Evolutionary conservation across 768 basidiomycete species (phyloP).

Genomic region (Cystobasidium ongulense): DNA sequence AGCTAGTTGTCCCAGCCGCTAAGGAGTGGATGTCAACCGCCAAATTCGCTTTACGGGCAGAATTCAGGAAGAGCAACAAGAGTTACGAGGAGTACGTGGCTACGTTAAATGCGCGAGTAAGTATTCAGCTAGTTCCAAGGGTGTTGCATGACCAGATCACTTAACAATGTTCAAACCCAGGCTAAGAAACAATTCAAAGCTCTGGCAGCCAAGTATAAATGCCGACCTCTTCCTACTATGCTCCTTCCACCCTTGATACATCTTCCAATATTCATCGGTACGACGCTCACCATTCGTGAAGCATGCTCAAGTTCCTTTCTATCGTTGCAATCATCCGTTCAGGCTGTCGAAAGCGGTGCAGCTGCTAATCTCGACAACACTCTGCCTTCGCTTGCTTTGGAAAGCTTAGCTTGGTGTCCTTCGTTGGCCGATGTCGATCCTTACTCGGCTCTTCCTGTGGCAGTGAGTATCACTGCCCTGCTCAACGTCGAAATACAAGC

Average conservation of each 20-base stretch:
- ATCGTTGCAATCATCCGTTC: constrained; percentile 11
- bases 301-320: constrained; percentile 34
- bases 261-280: constrained; percentile 45
- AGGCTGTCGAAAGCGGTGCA: background rate
- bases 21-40: constrained; percentile 39
- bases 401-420: constrained; percentile 40
- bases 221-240: constrained; percentile 44
- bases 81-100: constrained; percentile 44
- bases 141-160: too few relatives aligned
- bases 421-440: constrained; percentile 44
- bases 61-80: constrained; percentile 42
- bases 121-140: constrained; percentile 22
- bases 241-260: constrained; percentile 44
- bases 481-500: constrained; percentile 45
- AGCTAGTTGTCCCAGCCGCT: constrained; percentile 44
- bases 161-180: too few relatives aligned
- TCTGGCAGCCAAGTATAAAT: constrained; percentile 37
- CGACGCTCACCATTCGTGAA: constrained; percentile 44
- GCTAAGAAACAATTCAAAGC: constrained; percentile 21
- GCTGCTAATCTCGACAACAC: background rate
- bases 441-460: constrained; percentile 42
- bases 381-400: constrained; percentile 11
- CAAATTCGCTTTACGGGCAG: constrained; percentile 40
- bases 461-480: constrained; percentile 43
- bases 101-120: constrained; percentile 42